Percentiles rank a stretch among this genome's conserved stretches.
Evolutionary conservation across 2,329 filamentous ascomycete genomes (phyloP).

Genomic region (Davidsoniella eucalypti): DNA sequence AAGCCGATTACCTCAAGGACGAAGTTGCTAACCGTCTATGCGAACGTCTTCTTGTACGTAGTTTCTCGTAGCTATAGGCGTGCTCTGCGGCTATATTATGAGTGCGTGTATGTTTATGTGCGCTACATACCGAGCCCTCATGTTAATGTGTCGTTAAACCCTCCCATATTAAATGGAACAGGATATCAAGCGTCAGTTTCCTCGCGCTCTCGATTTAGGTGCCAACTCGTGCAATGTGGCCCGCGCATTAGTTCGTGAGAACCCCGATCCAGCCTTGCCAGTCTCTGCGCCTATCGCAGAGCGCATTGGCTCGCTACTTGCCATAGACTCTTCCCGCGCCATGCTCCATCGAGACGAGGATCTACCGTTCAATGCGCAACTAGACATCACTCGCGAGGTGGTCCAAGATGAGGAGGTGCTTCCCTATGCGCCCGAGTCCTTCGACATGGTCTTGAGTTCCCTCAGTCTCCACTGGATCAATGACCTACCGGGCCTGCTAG

Average conservation of each 20-base stretch:
- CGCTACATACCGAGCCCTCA: not conserved
- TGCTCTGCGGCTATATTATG: not conserved
- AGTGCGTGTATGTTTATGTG: not conserved
- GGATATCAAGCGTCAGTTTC: slow-evolving; percentile 86
- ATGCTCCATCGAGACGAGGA: slow-evolving; percentile 68
- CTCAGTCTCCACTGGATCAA: slow-evolving; percentile 95
- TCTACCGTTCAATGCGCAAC: slow-evolving; percentile 55
- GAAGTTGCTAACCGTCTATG: slow-evolving; percentile 74
- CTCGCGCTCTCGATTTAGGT: slow-evolving; percentile 75
- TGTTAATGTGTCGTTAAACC: not conserved
- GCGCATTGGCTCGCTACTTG: slow-evolving; percentile 58
- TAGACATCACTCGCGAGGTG: slow-evolving; percentile 58
- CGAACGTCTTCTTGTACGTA: slow-evolving; percentile 60
- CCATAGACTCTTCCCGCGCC: slow-evolving; percentile 62
- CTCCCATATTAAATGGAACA: slow-evolving; percentile 20
- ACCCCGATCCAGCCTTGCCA: slow-evolving; percentile 44
- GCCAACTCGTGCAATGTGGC: slow-evolving; percentile 94
- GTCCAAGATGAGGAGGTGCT: slow-evolving; percentile 63
- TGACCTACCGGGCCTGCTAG: slow-evolving; percentile 70
- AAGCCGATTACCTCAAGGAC: slow-evolving; percentile 84
- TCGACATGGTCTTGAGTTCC: slow-evolving; percentile 81
- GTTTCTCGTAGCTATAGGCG: too few species aligned
- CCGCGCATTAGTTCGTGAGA: slow-evolving; percentile 54
- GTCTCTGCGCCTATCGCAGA: slow-evolving; percentile 49
- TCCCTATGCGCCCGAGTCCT: slow-evolving; percentile 58